Evolutionary conservation across 345 rosid species (phyloP).

Genomic region (Raphanus sativus): DNA sequence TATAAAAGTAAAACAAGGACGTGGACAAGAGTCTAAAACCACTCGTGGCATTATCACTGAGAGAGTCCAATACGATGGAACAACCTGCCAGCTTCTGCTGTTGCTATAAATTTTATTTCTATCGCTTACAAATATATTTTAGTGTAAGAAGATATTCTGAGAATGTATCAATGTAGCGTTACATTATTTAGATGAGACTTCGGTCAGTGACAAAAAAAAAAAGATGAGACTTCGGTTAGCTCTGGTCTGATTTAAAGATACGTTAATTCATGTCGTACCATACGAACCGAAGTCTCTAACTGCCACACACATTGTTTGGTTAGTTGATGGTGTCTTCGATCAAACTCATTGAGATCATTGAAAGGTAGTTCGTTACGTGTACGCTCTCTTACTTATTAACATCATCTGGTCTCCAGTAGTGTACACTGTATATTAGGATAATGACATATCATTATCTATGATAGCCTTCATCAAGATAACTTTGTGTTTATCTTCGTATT

Average conservation of each 20-base stretch:
- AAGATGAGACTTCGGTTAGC: neutral
- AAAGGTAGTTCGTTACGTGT: slow-evolving; percentile 4
- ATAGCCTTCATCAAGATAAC: no score
- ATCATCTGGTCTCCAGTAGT: neutral
- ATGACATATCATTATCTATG: no score
- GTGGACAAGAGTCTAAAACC: slow-evolving; percentile 23
- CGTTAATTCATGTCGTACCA: slow-evolving; percentile 21
- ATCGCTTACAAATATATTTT: neutral
- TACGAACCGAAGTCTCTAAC: slow-evolving; percentile 3
- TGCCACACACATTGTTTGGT: neutral
- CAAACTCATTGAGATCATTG: neutral
- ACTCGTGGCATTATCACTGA: slow-evolving; percentile 25
- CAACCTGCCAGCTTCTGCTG: slow-evolving; percentile 32
- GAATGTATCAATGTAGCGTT: neutral
- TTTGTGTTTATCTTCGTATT: no score
- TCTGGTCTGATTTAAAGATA: neutral
- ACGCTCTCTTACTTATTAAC: neutral
- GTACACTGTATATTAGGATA: no score
- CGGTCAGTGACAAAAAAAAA: no score
- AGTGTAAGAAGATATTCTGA: neutral
- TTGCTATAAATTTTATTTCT: neutral
- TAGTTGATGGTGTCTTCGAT: slow-evolving; percentile 3
- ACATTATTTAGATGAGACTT: no score
- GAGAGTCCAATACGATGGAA: slow-evolving; percentile 21
- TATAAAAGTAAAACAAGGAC: neutral